phyloP scores from a whole-genome alignment of 2,329 filamentous ascomycete species.

The Aureobasidium sp. region DNA sequence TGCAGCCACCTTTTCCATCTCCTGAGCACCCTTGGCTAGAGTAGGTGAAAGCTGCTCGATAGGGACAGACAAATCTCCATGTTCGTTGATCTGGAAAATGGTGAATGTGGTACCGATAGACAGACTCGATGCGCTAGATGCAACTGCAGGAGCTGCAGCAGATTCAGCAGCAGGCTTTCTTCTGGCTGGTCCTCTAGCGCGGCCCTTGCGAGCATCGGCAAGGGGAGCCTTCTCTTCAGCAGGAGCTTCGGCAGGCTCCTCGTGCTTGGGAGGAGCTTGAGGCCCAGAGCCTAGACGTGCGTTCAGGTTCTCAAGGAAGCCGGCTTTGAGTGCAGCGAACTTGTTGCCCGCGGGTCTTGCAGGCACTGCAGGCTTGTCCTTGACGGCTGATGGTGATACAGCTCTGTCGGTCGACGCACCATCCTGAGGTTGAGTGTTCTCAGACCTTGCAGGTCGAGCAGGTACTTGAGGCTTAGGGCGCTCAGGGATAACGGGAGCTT shows the following conservation, averaged over 20 bases:
- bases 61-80: slow-evolving; percentile 32
- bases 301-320: slow-evolving; percentile 90
- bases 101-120: slow-evolving; percentile 34
- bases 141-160: slow-evolving; percentile 38
- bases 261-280: slow-evolving; percentile 60
- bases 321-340: slow-evolving; percentile 83
- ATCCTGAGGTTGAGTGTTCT: slow-evolving; percentile 28
- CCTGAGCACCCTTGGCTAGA: slow-evolving; percentile 18
- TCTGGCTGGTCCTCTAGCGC: slow-evolving; percentile 79
- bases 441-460: slow-evolving; percentile 49
- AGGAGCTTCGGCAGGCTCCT: slow-evolving; percentile 44
- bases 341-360: slow-evolving; percentile 71
- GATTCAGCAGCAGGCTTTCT: slow-evolving; percentile 59
- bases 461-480: slow-evolving; percentile 59
- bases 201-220: slow-evolving; percentile 78
- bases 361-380: slow-evolving; percentile 78
- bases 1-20: slow-evolving; percentile 22
- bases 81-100: slow-evolving; percentile 38
- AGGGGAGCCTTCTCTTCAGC: slow-evolving; percentile 71
- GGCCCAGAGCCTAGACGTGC: slow-evolving; percentile 81
- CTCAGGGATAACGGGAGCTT: slow-evolving; percentile 49
- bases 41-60: slow-evolving; percentile 13
- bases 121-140: slow-evolving; percentile 44
- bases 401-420: slow-evolving; percentile 29
- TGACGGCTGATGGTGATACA: slow-evolving; percentile 41